Base-by-base conservation (phyloP, 805 yeast species). In the Priceomyces castillae region DNA sequence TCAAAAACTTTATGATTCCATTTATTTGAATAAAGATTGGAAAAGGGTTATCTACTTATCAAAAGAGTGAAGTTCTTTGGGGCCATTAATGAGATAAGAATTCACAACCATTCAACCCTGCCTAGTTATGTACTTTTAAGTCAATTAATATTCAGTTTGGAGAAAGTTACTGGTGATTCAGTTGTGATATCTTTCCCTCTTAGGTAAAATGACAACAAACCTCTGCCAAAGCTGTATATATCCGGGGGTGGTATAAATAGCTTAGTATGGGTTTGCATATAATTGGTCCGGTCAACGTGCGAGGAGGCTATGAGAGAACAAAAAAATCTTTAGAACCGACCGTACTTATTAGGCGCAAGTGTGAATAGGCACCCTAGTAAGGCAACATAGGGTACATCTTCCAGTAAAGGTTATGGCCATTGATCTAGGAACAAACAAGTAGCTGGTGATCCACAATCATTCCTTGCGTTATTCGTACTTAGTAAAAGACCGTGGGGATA, bases 121-220 rank as follows among this genome's bases (percentile, higher is more conserved):
- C 25, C 9, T 9, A 9, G 9, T 22, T 9, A 22, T 22, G 25
- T 22, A n/a, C 15, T 9, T n/a, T 28, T 14, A 10, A 10, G 15
- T 33, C 36, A 37, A 37, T 37, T 37, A 37, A 30, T 37, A 14
- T 37, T 22, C 40, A 37, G 40, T 37, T 37, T 37, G 30, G 14
- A 37, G 40, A 37, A 37, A 15, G 15, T 15, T n/a, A 33, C 19
- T 14, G 15, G 15, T 6, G 16, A 17, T 34, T 14, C 16, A 9
- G 15, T 5, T 34, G 37, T 19, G 25, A 34, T 18, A 34, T 3
- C 15, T 34, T 22, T 12, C 37, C 37, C 16, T 22, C 25, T 34
- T 11, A 11, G 40, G 40, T n/a, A 37, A 37, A n/a, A 14, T 15
- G 7, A 37, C 20, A 37, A 37, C 28, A 37, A 17, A 37, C 36